These are phyloP conservation scores for Microdochium trichocladiopsis DNA, from an alignment of 2,329 filamentous ascomycete genomes.

Conservation along the genomic window DNA sequence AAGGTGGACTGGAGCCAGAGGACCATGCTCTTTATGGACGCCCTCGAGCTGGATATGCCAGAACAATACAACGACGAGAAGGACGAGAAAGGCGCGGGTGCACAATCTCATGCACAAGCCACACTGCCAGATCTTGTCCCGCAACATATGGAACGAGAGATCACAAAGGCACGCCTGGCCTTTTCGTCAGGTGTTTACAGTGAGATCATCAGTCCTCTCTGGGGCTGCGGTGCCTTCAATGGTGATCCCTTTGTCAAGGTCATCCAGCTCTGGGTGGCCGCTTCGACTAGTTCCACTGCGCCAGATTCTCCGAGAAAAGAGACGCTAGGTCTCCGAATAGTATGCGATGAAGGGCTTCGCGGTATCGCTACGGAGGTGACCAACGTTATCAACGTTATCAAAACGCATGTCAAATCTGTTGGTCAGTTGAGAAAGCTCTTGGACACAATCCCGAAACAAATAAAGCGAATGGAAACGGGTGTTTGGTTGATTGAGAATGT, in stretches of 20 bases:
- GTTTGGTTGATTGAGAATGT: too few species aligned
- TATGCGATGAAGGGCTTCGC: too few species aligned
- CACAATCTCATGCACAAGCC: not conserved
- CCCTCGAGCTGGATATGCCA: conserved; percentile 14
- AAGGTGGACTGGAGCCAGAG: conserved; percentile 11
- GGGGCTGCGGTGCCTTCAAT: conserved; percentile 28
- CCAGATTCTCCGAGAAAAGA: too few species aligned
- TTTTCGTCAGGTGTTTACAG: conserved; percentile 13
- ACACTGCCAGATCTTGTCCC: conserved; percentile 17
- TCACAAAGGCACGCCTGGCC: conserved; percentile 18
- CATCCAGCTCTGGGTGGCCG: conserved; percentile 22
- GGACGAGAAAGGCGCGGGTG: conserved; percentile 2
- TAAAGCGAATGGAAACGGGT: too few species aligned
- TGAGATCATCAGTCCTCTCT: conserved; percentile 18
- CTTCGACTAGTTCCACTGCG: too few species aligned
- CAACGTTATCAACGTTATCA: too few species aligned
- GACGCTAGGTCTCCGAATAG: too few species aligned
- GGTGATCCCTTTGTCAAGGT: conserved; percentile 23
- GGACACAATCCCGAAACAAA: too few species aligned
- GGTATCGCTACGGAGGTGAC: too few species aligned
- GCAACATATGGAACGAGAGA: conserved; percentile 18
- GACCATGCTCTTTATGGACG: conserved; percentile 27
- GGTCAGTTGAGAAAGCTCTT: too few species aligned
- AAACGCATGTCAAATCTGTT: too few species aligned
- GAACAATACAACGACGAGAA: conserved; percentile 16